Base-by-base conservation (phyloP, 768 basidiomycete genomes). In the Boletus reticuloceps region DNA sequence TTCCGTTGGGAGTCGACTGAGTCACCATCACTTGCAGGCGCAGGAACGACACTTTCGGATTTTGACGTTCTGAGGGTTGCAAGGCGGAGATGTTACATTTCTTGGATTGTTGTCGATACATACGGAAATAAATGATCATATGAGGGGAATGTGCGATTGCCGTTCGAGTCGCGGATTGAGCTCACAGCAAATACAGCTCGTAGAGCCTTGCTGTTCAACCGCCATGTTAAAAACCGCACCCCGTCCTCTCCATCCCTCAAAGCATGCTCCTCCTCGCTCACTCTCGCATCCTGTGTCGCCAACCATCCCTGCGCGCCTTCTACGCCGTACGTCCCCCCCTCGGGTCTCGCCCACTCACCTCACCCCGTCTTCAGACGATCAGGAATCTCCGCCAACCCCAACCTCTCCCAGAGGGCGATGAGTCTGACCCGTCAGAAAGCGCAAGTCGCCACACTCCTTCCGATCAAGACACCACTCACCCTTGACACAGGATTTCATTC, bases 401-500 rank as follows among this genome's bases (percentile, higher is more conserved):
- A 51, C 51, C 16, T 34, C 31, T 4, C 47, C 64, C 63, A 47
- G 60, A 52, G 9, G 38, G 47, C 20, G 71, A 73, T 9, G 72
- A 72, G 8, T 47, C 54, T 7, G 69, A 67, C 29, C 64, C 68
- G 0, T 72, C 82, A 29, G 81, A 83, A 49, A 82, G 83, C 68
- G 85, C 83, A 61, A 58, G 77, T 67, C 49, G 4, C n/a, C 47
- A 7, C 47, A 6, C 32, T 22, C 20, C 13, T 17, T 27, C 25
- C 19, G 4, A 37, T 56, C 38, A 9, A n/a, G 19, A 6, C 39
- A 22, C 45, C 57, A 25, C 51, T 58, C 61, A 63, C 66, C 17
- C 29, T 49, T 34, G 2, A 13, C 38, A 43, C 69, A 98, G 94
- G 97, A 98, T 69, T 95, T 99, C 66, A 94, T 99, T 66, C 75